These are phyloP conservation scores for Pulveroboletus ravenelii DNA, from an alignment of 768 basidiomycete genomes.

Conservation along the genomic window DNA sequence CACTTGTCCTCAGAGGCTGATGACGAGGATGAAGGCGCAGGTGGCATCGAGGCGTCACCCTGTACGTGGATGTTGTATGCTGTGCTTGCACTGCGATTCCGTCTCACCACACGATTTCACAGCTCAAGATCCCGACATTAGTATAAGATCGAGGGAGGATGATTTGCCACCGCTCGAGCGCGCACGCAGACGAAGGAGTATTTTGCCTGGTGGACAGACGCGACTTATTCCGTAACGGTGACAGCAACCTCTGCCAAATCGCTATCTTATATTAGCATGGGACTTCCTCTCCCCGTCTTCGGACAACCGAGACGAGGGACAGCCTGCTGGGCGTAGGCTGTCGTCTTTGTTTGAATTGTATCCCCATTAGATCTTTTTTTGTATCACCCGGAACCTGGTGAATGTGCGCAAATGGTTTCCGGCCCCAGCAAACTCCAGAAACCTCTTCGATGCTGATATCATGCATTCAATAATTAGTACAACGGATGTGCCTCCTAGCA, in stretches of 20 bases:
- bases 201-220: slow-evolving; percentile 30
- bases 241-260: background rate
- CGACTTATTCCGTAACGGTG: slow-evolving; percentile 16
- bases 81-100: background rate
- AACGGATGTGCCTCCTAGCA: too few relatives aligned
- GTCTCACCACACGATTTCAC: slow-evolving; percentile 2
- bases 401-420: background rate
- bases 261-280: background rate
- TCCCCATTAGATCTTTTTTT: background rate
- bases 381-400: too few relatives aligned
- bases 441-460: background rate
- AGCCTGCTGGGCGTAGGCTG: background rate
- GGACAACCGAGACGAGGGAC: background rate
- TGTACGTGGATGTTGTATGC: slow-evolving; percentile 16
- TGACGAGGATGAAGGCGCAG: slow-evolving; percentile 30
- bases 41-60: slow-evolving; percentile 16
- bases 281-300: background rate
- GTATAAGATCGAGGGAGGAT: slow-evolving; percentile 38
- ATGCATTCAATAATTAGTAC: too few relatives aligned
- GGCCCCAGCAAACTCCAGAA: background rate
- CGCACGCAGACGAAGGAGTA: slow-evolving; percentile 49
- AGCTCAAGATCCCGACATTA: slow-evolving; percentile 26
- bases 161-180: slow-evolving; percentile 66
- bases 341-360: slow-evolving; percentile 4
- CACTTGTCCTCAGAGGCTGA: slow-evolving; percentile 26